Base-by-base conservation (phyloP, 768 basidiomycete species). In the Dictyophora rubrovolvata region DNA sequence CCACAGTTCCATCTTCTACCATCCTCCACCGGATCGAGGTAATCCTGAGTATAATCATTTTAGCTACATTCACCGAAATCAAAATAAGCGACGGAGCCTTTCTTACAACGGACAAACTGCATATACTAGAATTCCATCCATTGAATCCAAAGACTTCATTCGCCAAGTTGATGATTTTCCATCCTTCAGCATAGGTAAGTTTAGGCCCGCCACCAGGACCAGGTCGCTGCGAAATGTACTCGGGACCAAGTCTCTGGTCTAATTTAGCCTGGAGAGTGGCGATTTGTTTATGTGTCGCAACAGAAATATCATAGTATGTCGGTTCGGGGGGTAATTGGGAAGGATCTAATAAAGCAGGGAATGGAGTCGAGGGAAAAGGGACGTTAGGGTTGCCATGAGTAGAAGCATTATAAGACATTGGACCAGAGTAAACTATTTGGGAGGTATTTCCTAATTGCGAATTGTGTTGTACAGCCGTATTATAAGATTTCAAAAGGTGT, bases 71-170 rank as follows among this genome's bases (percentile, higher is more conserved):
- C 9, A 58, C 56, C 17, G 17, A 12, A 9, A 35, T 8, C 17
- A 37, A 48, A n/a, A n/a, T n/a, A n/a, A n/a, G 46, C 16, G 53
- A 54, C 10, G 28, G 28, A 14, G 28, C 12, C 7, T 6, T 12
- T 21, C 56, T 50, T 35, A 70, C 68, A 21, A 84, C 88, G 8
- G 82, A 81, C 35, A 96, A 71, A 56, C 68, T 88, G 61, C 89
- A 79, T 51, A 95, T 76, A 52, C 71, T 86, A 1, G 90, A 88
- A 61, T 86, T 89, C 94, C 93, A 94, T 22, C 94, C 96, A 63
- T 98, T 92, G 76, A 93, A 97, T 1, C 95, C 95, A 72, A 99
- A 98, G 48, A 98, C 89, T 63, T 99, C 95, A 69, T 99, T 99
- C 1, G 95, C 96, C 21, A 99, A 79, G 67, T 94, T 95, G 71